phyloP scores from a whole-genome alignment of 208 protist genomes.

The Wallacemonas sp. region DNA sequence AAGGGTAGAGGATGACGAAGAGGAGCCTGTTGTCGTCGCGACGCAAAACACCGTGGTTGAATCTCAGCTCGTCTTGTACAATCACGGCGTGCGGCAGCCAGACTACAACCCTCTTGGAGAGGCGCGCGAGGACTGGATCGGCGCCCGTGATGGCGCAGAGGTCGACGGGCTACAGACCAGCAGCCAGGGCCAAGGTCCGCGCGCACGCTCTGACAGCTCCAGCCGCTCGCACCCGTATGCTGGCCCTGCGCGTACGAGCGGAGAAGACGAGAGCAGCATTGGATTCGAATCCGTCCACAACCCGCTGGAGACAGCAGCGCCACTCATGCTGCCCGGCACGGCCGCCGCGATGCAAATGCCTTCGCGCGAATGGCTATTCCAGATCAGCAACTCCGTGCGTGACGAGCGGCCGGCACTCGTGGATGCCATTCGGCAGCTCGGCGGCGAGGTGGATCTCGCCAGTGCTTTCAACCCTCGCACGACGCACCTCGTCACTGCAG shows the following conservation, averaged over 20 bases:
- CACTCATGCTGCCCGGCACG: slow-evolving; percentile 6
- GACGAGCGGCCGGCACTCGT: slow-evolving; percentile 38
- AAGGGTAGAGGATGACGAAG: not conserved
- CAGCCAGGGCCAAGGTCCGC: not conserved
- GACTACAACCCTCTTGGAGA: slow-evolving; percentile 2
- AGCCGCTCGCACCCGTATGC: slow-evolving; percentile 10
- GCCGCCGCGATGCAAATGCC: slow-evolving; percentile 2
- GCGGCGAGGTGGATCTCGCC: slow-evolving; percentile 43
- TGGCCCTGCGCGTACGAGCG: not conserved
- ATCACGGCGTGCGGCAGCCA: not conserved
- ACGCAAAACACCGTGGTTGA: slow-evolving; percentile 3
- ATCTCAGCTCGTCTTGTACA: slow-evolving; percentile 11
- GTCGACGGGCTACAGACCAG: no score
- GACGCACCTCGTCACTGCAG: slow-evolving; percentile 60
- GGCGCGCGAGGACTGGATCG: not conserved
- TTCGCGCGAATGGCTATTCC: slow-evolving; percentile 41
- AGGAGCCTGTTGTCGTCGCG: slow-evolving; percentile 8
- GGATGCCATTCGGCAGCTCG: slow-evolving; percentile 39
- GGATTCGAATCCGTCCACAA: slow-evolving; percentile 7
- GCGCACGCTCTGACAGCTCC: not conserved
- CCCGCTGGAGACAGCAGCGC: slow-evolving; percentile 7
- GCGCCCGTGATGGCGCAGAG: not conserved
- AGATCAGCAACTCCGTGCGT: slow-evolving; percentile 64
- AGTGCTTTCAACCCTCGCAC: slow-evolving; percentile 36
- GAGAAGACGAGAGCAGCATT: slow-evolving; percentile 7